A percentile compares a stretch with the other conserved stretches of the same genome.
Conservation (phyloP, 805 yeast species). For the Hanseniaspora meyeri region DNA sequence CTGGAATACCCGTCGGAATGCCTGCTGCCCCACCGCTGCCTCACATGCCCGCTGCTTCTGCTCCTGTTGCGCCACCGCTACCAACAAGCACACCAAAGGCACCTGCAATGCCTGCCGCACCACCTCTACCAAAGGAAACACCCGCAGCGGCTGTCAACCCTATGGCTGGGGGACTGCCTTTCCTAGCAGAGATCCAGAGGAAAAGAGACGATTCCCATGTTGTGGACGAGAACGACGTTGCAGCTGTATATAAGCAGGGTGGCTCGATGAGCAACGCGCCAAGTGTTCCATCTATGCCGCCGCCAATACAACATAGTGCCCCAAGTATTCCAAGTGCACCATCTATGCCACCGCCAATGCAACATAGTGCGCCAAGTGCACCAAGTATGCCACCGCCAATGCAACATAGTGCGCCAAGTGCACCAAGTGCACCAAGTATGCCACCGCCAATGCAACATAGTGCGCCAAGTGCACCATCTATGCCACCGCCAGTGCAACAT, state of each 20-base stretch:
- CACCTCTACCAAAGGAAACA: slow-evolving; percentile 18
- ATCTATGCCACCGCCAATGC: slow-evolving; percentile 2
- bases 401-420: slow-evolving; percentile 4
- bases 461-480: no score
- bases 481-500: not conserved
- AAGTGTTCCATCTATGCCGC: no score
- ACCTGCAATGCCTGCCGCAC: slow-evolving; percentile 18
- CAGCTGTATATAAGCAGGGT: slow-evolving; percentile 20
- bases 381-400: slow-evolving; percentile 8
- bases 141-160: slow-evolving; percentile 19
- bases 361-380: slow-evolving; percentile 5
- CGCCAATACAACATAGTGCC: not conserved
- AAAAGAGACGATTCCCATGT: slow-evolving; percentile 42
- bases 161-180: slow-evolving; percentile 31
- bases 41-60: slow-evolving; percentile 3
- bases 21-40: slow-evolving; percentile 17
- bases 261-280: slow-evolving; percentile 6
- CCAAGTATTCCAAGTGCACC: no score
- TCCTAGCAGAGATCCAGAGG: slow-evolving; percentile 45
- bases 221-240: slow-evolving; percentile 30
- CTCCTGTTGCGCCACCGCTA: slow-evolving; percentile 20
- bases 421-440: slow-evolving; percentile 10
- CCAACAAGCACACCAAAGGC: slow-evolving; percentile 17
- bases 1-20: slow-evolving; percentile 17
- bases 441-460: not conserved